phyloP scores from a whole-genome alignment of 1,139 yeast species.

The Blastobotrys proliferans region DNA sequence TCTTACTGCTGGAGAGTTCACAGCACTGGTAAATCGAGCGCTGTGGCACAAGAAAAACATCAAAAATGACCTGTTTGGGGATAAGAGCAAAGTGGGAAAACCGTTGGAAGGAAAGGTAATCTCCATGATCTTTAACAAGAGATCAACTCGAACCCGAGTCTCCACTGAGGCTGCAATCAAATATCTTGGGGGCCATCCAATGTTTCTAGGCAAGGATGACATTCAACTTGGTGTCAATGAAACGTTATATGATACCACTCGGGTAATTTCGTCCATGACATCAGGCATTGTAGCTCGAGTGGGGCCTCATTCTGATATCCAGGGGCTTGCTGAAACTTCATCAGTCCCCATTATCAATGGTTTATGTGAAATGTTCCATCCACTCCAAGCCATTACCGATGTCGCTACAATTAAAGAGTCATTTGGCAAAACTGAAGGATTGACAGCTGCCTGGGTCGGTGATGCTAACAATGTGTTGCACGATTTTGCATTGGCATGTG shows the following conservation, averaged over 20 bases:
- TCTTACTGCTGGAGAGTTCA: constrained; percentile 63
- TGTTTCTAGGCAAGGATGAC: constrained; percentile 94
- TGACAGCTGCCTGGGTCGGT: constrained; percentile 93
- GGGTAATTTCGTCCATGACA: constrained; percentile 90
- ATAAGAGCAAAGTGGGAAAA: constrained; percentile 31
- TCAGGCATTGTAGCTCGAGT: constrained; percentile 96
- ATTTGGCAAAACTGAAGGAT: constrained; percentile 53
- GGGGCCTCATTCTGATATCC: constrained; percentile 75
- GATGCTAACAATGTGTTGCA: constrained; percentile 94
- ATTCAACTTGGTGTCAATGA: constrained; percentile 95
- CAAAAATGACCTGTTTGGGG: constrained; percentile 28
- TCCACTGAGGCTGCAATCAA: constrained; percentile 94
- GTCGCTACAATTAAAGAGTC: constrained; percentile 78
- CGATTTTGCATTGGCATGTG: constrained; percentile 87
- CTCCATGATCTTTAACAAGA: constrained; percentile 78
- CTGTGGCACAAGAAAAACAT: constrained; percentile 30
- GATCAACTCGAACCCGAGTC: constrained; percentile 92
- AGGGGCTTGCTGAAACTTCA: constrained; percentile 60
- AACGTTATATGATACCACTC: constrained; percentile 79
- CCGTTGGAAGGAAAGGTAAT: constrained; percentile 71
- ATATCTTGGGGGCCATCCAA: constrained; percentile 91
- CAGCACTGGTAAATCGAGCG: constrained; percentile 51
- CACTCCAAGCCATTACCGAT: constrained; percentile 93
- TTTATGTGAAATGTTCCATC: constrained; percentile 88
- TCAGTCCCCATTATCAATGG: constrained; percentile 90